Conservation (phyloP, 2,329 filamentous ascomycete species). For the Phaeoacremonium minimum region DNA sequence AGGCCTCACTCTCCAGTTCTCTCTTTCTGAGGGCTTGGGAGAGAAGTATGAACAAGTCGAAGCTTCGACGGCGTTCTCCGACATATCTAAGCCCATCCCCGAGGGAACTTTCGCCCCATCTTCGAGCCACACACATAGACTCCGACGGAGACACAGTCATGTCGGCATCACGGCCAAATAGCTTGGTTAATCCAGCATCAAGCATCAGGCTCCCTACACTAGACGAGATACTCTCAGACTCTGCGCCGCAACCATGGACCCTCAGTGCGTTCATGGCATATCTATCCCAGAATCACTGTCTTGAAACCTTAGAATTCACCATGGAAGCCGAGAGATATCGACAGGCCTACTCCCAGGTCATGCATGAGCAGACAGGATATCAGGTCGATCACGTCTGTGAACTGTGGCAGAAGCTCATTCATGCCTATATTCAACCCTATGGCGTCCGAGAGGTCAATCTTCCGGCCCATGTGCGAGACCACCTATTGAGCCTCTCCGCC, state of each 20-base stretch:
- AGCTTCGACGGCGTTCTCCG: constrained; percentile 38
- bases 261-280: constrained; percentile 93
- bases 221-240: constrained; percentile 82
- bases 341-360: constrained; percentile 45
- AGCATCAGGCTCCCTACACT: constrained; percentile 59
- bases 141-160: constrained; percentile 37
- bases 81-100: constrained; percentile 34
- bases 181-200: constrained; percentile 38
- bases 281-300: constrained; percentile 91
- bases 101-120: constrained; percentile 36
- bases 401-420: constrained; percentile 83
- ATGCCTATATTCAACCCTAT: constrained; percentile 84
- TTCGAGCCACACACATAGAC: constrained; percentile 40
- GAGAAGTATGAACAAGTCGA: constrained; percentile 39
- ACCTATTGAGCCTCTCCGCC: constrained; percentile 62
- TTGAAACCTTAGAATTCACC: constrained; percentile 95
- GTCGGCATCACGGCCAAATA: constrained; percentile 44
- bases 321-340: constrained; percentile 88
- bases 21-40: not conserved
- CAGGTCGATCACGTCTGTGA: constrained; percentile 65
- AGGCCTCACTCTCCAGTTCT: not conserved
- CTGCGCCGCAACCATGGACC: constrained; percentile 83
- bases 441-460: constrained; percentile 87
- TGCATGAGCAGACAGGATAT: constrained; percentile 34
- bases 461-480: constrained; percentile 78